A percentile compares a stretch with the other conserved stretches of the same genome.
Conservation (phyloP, 2,329 filamentous ascomycete genomes). For the Aurifilum marmelostoma region DNA sequence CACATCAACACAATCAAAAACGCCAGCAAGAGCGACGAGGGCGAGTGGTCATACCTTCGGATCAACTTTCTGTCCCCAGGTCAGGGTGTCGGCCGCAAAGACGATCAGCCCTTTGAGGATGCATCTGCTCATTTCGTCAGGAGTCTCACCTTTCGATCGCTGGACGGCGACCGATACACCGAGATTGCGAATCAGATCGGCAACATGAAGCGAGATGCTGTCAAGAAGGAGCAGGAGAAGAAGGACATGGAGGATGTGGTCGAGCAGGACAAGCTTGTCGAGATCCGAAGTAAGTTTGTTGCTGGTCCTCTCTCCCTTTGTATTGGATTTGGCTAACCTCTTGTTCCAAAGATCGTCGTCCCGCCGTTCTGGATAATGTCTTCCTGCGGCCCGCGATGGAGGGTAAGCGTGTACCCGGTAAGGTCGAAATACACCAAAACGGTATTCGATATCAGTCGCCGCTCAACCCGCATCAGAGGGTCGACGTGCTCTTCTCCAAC, state of each 20-base stretch:
- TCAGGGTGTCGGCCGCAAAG: slow-evolving; percentile 94
- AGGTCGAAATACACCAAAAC: slow-evolving; percentile 97
- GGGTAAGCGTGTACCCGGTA: slow-evolving; percentile 93
- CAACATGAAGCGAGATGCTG: slow-evolving; percentile 90
- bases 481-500: slow-evolving; percentile 97
- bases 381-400: slow-evolving; percentile 95
- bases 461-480: slow-evolving; percentile 76
- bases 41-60: slow-evolving; percentile 88
- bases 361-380: slow-evolving; percentile 87
- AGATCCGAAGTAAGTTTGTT: slow-evolving; percentile 77
- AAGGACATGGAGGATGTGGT: slow-evolving; percentile 99
- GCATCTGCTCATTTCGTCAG: slow-evolving; percentile 93
- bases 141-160: slow-evolving; percentile 92
- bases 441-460: slow-evolving; percentile 93
- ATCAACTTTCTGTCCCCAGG: slow-evolving; percentile 98
- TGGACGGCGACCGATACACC: slow-evolving; percentile 84
- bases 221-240: slow-evolving; percentile 95
- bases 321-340: slow-evolving; percentile 43
- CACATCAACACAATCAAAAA: slow-evolving; percentile 99
- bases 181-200: slow-evolving; percentile 93
- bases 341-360: slow-evolving; percentile 74
- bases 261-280: slow-evolving; percentile 95
- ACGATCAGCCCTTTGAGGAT: slow-evolving; percentile 97
- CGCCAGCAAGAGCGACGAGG: slow-evolving; percentile 95
- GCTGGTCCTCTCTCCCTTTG: slow-evolving; percentile 2